Base-by-base conservation (phyloP, 2,329 filamentous ascomycete genomes). In the Chrysosporium keratinophilum region DNA sequence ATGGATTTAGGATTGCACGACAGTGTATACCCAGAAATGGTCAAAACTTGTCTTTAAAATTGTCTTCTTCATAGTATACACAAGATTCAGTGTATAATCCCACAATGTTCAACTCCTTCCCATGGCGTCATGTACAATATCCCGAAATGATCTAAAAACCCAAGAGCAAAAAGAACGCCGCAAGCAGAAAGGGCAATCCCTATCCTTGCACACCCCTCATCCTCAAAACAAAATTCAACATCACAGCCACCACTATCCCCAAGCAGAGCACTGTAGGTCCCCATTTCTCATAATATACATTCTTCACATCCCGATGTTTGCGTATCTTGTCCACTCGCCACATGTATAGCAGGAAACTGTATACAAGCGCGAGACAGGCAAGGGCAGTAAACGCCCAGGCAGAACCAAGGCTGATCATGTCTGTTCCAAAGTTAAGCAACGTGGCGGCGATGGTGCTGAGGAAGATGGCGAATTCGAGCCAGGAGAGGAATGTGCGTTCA, bases 391-490 rank as follows among this genome's bases (percentile, higher is more conserved):
- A 98, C 0, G 82, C 77, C 65, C 83, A 85, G 0, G 88, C 79
- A 0, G 86, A 81, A 44, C 81, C 74, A 58, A 94, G 82, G 5
- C 84, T 82, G 17, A 82, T 69, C 43, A 70, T 69, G 63, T 79
- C 72, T 20, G 68, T 65, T 62, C 87, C 81, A 67, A 96, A 88
- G 74, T 95, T 90, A 60, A 95, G 79, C 44, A 95, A 75, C 0
- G 87, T 87, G 6, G 86, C 84, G 11, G 89, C 88, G 62, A 95
- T 91, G 28, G 86, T 85, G 62, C 88, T 88, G 52, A 98, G 83
- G 66, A 96, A 90, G 65, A 97, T 95, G 48, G 87, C 91, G 71
- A 95, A 97, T 70, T 98, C 91, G 63, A 98, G 85, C 89, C 93
- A 98, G 58, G 88, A 87, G 54, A 98, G 78, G 72, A 96, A 98